Base-by-base conservation (phyloP, 176 grass and related monocot genomes). In the Elymus sibiricus region DNA sequence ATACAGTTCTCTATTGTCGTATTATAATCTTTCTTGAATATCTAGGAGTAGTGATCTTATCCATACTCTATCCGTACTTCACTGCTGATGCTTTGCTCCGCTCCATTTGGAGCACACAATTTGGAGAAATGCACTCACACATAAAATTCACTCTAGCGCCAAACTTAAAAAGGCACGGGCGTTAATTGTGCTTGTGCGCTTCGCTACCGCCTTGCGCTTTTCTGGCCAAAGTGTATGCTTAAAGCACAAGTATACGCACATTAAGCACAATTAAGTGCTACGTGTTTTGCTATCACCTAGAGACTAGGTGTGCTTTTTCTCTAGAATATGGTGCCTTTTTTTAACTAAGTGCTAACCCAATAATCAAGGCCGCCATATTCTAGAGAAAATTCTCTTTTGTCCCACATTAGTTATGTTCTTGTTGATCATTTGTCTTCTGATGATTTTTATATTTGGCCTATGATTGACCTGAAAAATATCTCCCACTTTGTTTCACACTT, bases 21-120 rank as follows among this genome's bases (percentile, higher is more conserved):
- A n/a, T 11, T 73, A 35, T 59, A 87, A 17, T 74, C 34, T 72
- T 58, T 8, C 24, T 68, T 27, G 68, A 19, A 15, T 61, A 22
- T 34, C 47, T 40, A 61, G 67, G 46, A 47, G 11, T 26, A 40
- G 72, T 32, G 62, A n/a, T 17, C 55, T 66, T 79, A 37, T 12
- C 19, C 31, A 49, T 47, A 38, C 74, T 76, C 16, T 61, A 38
- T 87, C 58, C 25, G 22, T 16, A 46, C 11, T 38, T 60, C 46
- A 31, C 11, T 83, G 63, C 61, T 35, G 25, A 78, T 81, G 43
- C 35, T 86, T 70, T 28, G 32, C 69, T 90, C 35, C 47, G 71
- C 78, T 70, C 29, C 32, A 27, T 64, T 53, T 40, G 55, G 16
- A 84, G 60, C 38, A 79, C 49, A 76, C 38, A 19, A 84, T 87